Base-by-base conservation (phyloP, 164 flowering plant genomes). In the Vitis vinifera region DNA sequence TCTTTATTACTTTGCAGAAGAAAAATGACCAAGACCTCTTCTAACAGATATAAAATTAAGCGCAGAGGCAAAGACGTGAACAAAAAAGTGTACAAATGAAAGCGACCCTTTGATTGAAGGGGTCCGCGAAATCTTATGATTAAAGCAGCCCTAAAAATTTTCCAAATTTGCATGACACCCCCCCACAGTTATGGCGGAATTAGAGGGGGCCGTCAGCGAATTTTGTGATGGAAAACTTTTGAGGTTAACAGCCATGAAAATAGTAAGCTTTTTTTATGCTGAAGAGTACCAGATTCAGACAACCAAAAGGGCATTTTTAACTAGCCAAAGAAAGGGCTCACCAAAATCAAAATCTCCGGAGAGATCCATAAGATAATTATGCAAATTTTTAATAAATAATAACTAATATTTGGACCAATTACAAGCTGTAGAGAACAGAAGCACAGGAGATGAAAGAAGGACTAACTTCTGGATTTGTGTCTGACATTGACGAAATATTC, bases 1-100 rank as follows among this genome's bases (percentile, higher is more conserved):
- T 74, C 73, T 53, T 57, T 68, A 53, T 71, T 61, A 65, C 55
- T 60, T 61, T 50, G 71, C 65, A 75, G 19, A 69, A 66, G 79
- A 31, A 78, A 80, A 80, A 69, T 57, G 80, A 80, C 81, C 71
- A 72, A 73, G 80, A 73, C 74, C 68, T 11, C 68, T 65, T 61
- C 52, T 67, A 68, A 68, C 68, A 63, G 8, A 51, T 23, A 4
- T 23, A 31, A 73, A 66, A 70, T 50, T 50, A 30, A n/a, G 37
- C 10, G n/a, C 55, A 37, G 62, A 53, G 29, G 56, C 62, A 59
- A 59, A 47, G 55, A 12, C 66, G 29, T 19, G 48, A 71, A 65
- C 71, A 70, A 68, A 70, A 68, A 61, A 62, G 51, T 71, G 74
- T 74, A 66, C 70, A 31, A 66, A 31, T 64, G 75, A 71, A 75